Conservation (phyloP, 2,329 filamentous ascomycete genomes). For the Phaeosphaeria sp. region DNA sequence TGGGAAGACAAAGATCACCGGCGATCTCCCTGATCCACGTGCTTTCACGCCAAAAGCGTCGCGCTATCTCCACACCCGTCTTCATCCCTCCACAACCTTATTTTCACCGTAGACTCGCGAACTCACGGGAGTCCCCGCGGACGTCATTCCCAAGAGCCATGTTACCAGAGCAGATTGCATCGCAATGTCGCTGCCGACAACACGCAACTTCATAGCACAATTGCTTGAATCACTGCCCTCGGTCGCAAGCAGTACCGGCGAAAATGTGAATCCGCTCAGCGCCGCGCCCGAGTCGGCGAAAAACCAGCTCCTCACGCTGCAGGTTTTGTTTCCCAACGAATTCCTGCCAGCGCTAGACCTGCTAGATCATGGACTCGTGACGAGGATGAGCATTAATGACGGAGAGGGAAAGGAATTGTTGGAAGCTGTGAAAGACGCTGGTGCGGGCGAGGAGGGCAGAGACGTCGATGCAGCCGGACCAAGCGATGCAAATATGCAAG, state of each 20-base stretch:
- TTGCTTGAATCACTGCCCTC: slow-evolving; percentile 36
- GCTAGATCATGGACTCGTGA: slow-evolving; percentile 78
- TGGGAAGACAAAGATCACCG: background rate
- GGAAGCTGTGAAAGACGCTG: background rate
- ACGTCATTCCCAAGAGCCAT: slow-evolving; percentile 22
- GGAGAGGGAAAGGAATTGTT: background rate
- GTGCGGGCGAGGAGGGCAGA: background rate
- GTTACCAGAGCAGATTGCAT: slow-evolving; percentile 4
- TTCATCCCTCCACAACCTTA: slow-evolving; percentile 27
- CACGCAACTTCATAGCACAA: slow-evolving; percentile 43
- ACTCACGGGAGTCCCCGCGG: slow-evolving; percentile 11
- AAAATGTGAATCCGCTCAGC: slow-evolving; percentile 52
- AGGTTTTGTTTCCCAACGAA: slow-evolving; percentile 82
- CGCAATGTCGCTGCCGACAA: slow-evolving; percentile 25
- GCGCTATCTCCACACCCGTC: slow-evolving; percentile 18
- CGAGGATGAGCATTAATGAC: slow-evolving; percentile 50
- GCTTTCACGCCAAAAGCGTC: slow-evolving; percentile 20
- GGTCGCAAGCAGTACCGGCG: slow-evolving; percentile 20
- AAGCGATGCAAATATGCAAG: background rate
- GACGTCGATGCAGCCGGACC: background rate
- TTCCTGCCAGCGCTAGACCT: slow-evolving; percentile 87
- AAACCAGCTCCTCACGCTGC: slow-evolving; percentile 74
- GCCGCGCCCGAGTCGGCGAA: slow-evolving; percentile 32
- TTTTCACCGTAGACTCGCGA: slow-evolving; percentile 19
- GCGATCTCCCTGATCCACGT: slow-evolving; percentile 18